Evolutionary conservation across 2,329 filamentous ascomycete genomes (phyloP).

Genomic region (Talaromyces piceae): DNA sequence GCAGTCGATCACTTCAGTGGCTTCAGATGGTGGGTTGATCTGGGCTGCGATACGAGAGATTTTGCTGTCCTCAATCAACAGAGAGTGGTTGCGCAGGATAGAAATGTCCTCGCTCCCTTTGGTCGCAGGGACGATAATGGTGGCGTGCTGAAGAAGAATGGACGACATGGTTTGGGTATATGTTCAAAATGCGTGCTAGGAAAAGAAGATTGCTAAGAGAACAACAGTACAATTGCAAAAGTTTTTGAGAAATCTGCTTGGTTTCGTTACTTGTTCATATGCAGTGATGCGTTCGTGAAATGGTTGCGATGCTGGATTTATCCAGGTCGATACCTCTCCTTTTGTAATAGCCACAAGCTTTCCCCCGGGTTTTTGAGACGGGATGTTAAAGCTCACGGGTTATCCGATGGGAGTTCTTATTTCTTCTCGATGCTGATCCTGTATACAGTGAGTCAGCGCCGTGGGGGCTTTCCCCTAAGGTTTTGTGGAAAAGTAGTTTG

Average conservation of each 20-base stretch:
- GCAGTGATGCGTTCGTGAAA: not conserved
- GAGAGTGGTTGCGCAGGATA: not conserved
- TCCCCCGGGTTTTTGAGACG: not conserved
- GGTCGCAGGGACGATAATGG: not conserved
- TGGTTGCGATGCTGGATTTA: not conserved
- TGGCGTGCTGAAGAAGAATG: conserved; percentile 4
- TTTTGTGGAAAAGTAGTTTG: not conserved
- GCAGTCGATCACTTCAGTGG: conserved; percentile 1
- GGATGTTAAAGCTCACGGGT: not conserved
- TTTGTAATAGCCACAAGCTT: not conserved
- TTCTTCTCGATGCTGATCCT: not conserved
- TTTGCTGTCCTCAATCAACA: conserved; percentile 1
- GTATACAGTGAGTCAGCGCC: not conserved
- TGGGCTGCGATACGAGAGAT: not conserved
- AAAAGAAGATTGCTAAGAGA: not conserved
- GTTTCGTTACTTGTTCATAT: not conserved
- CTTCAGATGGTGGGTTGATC: not conserved
- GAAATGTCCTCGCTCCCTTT: not conserved
- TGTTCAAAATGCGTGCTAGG: too few species aligned
- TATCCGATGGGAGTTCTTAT: not conserved
- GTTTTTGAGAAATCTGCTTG: not conserved
- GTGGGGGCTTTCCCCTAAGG: not conserved
- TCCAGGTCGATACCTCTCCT: not conserved
- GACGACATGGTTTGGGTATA: not conserved
- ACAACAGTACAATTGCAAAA: not conserved